A percentile compares a stretch with the other conserved stretches of the same genome.
phyloP scores from a whole-genome alignment of 345 rosid genomes.

The Eutrema heterophyllum region DNA sequence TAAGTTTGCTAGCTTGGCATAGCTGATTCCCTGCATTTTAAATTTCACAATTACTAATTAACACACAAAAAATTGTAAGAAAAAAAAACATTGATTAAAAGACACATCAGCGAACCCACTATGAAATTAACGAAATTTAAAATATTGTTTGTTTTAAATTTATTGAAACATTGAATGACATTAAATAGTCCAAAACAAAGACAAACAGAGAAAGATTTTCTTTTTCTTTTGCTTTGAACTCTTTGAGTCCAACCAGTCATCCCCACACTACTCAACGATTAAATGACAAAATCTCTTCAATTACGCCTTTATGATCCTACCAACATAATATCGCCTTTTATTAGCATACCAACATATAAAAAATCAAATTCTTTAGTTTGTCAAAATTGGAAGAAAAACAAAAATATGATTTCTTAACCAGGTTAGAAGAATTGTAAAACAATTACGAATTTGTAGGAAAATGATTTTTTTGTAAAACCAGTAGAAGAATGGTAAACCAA shows the following conservation, averaged over 20 bases:
- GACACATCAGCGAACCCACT: neutral
- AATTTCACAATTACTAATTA: neutral
- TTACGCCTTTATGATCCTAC: neutral
- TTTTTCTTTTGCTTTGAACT: slow-evolving; percentile 7
- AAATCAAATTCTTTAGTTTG: too few relatives aligned
- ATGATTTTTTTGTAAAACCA: too few relatives aligned
- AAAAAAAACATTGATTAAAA: neutral
- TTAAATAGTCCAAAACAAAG: slow-evolving; percentile 15
- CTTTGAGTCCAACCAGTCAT: slow-evolving; percentile 10
- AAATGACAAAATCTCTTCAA: slow-evolving; percentile 15
- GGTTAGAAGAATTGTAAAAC: too few relatives aligned
- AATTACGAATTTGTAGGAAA: too few relatives aligned
- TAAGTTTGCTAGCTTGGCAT: slow-evolving; percentile 96
- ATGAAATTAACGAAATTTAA: neutral
- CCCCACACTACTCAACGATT: slow-evolving; percentile 9
- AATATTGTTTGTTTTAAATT: neutral
- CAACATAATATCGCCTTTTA: neutral
- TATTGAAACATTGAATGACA: slow-evolving; percentile 20
- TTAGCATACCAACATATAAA: neutral
- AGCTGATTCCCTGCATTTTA: slow-evolving; percentile 87
- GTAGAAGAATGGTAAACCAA: too few relatives aligned
- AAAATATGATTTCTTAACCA: too few relatives aligned
- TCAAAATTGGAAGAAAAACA: neutral
- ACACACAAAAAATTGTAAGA: neutral
- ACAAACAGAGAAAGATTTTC: neutral